These are phyloP conservation scores for Phytophthora capsici DNA, from an alignment of 352 stramenopile species.

Conservation along the genomic window DNA sequence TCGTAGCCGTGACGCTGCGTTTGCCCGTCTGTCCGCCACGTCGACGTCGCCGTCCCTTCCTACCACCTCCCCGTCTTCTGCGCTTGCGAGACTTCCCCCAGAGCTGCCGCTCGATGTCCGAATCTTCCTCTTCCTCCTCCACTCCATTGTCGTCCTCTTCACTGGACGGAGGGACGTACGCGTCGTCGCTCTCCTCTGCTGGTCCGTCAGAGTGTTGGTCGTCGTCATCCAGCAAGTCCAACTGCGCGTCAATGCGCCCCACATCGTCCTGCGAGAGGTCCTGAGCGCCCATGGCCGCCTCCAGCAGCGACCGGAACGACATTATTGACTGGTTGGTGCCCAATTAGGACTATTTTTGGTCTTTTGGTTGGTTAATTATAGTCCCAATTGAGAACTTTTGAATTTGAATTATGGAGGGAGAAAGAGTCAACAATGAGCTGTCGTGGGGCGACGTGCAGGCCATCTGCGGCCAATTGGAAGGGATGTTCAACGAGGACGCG, in stretches of 20 bases:
- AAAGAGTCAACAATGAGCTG: constrained; percentile 29
- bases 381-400: constrained; percentile 5
- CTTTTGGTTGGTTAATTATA: not conserved
- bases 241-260: constrained; percentile 23
- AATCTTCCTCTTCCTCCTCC: constrained; percentile 78
- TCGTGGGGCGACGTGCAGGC: constrained; percentile 73
- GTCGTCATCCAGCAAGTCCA: constrained; percentile 38
- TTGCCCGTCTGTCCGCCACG: constrained; percentile 48
- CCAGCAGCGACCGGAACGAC: constrained; percentile 86
- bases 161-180: constrained; percentile 67
- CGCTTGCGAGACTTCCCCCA: constrained; percentile 80
- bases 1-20: constrained; percentile 69
- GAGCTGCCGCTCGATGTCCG: constrained; percentile 84
- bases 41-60: constrained; percentile 34
- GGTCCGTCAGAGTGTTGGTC: constrained; percentile 21
- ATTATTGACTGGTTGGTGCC: constrained; percentile 42
- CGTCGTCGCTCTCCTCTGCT: constrained; percentile 54
- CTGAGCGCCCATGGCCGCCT: constrained; percentile 79
- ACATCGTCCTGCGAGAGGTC: constrained; percentile 48
- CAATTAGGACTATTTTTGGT: constrained; percentile 6
- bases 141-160: constrained; percentile 62
- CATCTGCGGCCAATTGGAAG: constrained; percentile 73
- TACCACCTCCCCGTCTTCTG: constrained; percentile 36
- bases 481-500: constrained; percentile 66
- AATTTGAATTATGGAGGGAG: constrained; percentile 42